Evolutionary conservation across 2,329 filamentous ascomycete genomes (phyloP).

Genomic region (Monosporascus sp.): DNA sequence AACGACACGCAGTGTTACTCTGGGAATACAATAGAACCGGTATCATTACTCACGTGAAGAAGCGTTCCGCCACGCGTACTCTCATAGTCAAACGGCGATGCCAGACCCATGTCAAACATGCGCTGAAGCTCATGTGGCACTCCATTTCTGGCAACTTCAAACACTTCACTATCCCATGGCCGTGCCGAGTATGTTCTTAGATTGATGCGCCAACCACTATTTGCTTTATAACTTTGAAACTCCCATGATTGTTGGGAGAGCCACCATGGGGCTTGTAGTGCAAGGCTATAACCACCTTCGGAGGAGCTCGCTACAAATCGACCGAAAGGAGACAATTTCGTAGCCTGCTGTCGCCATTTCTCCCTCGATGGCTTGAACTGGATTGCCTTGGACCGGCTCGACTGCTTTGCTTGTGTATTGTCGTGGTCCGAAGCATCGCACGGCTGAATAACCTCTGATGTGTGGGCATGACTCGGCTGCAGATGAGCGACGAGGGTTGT

Average conservation of each 20-base stretch:
- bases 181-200: constrained; percentile 4
- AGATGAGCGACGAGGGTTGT: neutral
- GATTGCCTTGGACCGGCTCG: neutral
- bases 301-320: neutral
- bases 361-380: neutral
- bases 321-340: neutral
- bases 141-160: neutral
- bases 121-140: constrained; percentile 2
- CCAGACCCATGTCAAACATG: constrained; percentile 8
- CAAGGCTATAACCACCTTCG: neutral
- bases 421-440: neutral
- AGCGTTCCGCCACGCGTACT: neutral
- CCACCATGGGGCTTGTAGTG: neutral
- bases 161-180: neutral
- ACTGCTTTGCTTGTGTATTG: neutral
- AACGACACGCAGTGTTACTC: neutral
- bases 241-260: constrained; percentile 4
- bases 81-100: constrained; percentile 10
- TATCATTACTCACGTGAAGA: constrained; percentile 6
- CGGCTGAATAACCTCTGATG: neutral
- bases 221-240: constrained; percentile 6
- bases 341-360: neutral
- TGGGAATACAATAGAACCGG: neutral
- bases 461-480: neutral
- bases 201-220: constrained; percentile 7